phyloP scores from a whole-genome alignment of 2,329 filamentous ascomycete species.

The Sporothrix curviconia region DNA sequence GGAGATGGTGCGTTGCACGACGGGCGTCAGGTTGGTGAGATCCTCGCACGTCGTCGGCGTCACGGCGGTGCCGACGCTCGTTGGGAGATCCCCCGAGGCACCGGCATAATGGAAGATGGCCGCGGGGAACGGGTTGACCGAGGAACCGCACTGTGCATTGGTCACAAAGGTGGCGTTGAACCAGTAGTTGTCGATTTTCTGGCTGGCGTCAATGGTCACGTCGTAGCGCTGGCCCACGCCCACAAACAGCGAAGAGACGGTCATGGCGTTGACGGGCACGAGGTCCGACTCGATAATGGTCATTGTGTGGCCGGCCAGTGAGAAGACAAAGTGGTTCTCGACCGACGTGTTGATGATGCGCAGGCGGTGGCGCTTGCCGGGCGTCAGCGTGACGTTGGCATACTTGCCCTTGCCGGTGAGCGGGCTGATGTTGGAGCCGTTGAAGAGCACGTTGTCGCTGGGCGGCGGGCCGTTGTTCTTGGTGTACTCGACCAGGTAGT shows the following conservation, averaged over 20 bases:
- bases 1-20: constrained; percentile 18
- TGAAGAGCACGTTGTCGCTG: constrained; percentile 39
- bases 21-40: constrained; percentile 17
- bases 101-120: constrained; percentile 35
- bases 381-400: constrained; percentile 30
- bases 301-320: constrained; percentile 43
- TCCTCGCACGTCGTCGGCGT: constrained; percentile 20
- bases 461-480: constrained; percentile 22
- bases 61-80: constrained; percentile 24
- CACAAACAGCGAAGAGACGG: constrained; percentile 43
- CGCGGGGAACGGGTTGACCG: constrained; percentile 26
- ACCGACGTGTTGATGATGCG: constrained; percentile 47
- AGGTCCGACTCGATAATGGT: constrained; percentile 47
- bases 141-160: constrained; percentile 20
- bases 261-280: constrained; percentile 44
- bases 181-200: constrained; percentile 27
- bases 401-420: constrained; percentile 27
- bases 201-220: constrained; percentile 38
- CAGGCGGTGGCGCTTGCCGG: constrained; percentile 43
- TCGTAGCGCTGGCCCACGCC: constrained; percentile 41
- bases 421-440: constrained; percentile 35
- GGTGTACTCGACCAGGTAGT: constrained; percentile 31
- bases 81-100: constrained; percentile 27
- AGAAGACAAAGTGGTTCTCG: constrained; percentile 43
- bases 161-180: constrained; percentile 24